Evolutionary conservation across 208 protist species (phyloP), one percentile per base, ranked within the genome.

Genomic region (Vickermania ingenoplastis): DNA sequence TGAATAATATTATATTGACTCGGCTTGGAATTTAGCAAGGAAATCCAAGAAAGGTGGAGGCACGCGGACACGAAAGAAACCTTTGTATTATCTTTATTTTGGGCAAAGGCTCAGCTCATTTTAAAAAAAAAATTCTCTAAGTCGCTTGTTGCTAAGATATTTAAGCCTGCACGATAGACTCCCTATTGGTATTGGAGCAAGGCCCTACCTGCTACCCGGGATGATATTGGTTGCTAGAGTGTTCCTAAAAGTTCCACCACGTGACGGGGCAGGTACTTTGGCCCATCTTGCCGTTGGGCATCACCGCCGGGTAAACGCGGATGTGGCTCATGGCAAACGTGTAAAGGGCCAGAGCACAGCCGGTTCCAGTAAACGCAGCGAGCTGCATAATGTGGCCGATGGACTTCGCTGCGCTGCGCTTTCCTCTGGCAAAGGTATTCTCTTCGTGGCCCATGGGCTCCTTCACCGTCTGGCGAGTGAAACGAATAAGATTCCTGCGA

Each of bases 371-470:
- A 49, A 84, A 73, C 4, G 57, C 73, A 24, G 69, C 54, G 22
- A 80, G 58, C 0, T 59, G 69, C 41, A 80, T 80, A 0, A 94
- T 30, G 57, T 91, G 77, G 13, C 75, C 74, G 4, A 94, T 28
- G 7, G 78, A 72, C 61, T 89, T 79, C 51, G 64, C 4, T 55
- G 73, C 71, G 4, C 83, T 86, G 25, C 81, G 72, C 24, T 73
- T 61, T 27, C 84, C 83, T 45, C 88, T 83, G 4, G 75, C 72
- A 53, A 91, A 89, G 1, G 88, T 92, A 63, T 76, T 88, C 63
- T 87, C 79, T 61, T 94, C 88, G 61, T 94, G 79, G 1, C 80
- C 82, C 75, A 94, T 79, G 23, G 88, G 88, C 73, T 94, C 88
- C 67, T 91, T 91, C 55, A 91, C 85, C 59, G 91, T 76, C 71